Conservation (phyloP, 495 filamentous ascomycete species). For the Talaromyces stipitatus region DNA sequence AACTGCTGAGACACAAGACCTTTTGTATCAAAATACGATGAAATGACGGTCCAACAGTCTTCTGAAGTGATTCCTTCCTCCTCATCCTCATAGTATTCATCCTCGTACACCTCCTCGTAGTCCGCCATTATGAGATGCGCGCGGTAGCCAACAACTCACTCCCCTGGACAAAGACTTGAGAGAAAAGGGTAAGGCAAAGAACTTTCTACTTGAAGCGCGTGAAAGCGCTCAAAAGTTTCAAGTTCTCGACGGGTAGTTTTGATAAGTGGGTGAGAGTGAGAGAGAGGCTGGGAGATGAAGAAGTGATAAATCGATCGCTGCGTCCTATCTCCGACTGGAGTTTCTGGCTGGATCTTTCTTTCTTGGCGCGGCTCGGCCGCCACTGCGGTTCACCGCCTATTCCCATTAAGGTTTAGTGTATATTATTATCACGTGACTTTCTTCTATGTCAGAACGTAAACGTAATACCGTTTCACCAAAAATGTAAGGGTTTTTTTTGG, state of each 20-base stretch:
- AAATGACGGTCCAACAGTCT: constrained; percentile 96
- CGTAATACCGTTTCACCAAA: too few species aligned
- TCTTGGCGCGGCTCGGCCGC: background rate
- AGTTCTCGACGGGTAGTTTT: background rate
- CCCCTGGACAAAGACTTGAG: background rate
- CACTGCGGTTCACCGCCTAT: background rate
- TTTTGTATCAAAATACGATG: constrained; percentile 89
- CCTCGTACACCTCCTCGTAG: constrained; percentile 44
- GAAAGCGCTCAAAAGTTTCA: constrained; percentile 2
- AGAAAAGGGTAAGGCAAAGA: background rate
- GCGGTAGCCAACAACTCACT: background rate
- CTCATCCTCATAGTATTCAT: constrained; percentile 53
- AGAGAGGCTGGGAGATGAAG: background rate
- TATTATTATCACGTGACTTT: background rate
- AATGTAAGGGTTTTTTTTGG: too few species aligned
- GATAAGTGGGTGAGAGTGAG: background rate
- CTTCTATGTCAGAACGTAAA: too few species aligned
- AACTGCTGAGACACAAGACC: constrained; percentile 96
- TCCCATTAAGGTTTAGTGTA: background rate
- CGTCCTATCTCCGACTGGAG: constrained; percentile 1
- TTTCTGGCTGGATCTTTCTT: constrained; percentile 3
- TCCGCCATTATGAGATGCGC: constrained; percentile 35
- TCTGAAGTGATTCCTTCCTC: constrained; percentile 70
- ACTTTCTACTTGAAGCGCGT: constrained; percentile 1
- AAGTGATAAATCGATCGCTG: background rate